phyloP scores from a whole-genome alignment of 139 green algal genomes.

The Closterium sp. region DNA sequence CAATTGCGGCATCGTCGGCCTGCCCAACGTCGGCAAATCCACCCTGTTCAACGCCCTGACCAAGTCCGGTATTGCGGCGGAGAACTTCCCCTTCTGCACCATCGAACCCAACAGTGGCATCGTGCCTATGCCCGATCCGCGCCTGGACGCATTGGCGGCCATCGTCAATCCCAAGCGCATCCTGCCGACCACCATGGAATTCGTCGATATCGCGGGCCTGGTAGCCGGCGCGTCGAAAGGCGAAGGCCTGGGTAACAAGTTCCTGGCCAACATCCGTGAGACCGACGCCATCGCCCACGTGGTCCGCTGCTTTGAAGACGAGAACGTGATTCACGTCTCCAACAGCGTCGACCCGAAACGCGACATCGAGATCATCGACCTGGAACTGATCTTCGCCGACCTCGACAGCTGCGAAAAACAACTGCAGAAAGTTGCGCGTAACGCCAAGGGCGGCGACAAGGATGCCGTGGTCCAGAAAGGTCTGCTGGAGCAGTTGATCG shows the following conservation, averaged over 20 bases:
- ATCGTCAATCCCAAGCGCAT: slow-evolving; percentile 69
- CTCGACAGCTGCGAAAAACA: too few relatives aligned
- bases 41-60: slow-evolving; percentile 96
- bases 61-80: slow-evolving; percentile 78
- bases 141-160: slow-evolving; percentile 59
- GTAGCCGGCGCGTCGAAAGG: slow-evolving; percentile 59
- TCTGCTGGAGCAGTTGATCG: too few relatives aligned
- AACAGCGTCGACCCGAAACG: slow-evolving; percentile 66
- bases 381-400: slow-evolving; percentile 92
- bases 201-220: slow-evolving; percentile 95
- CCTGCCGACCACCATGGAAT: slow-evolving; percentile 87
- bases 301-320: slow-evolving; percentile 94
- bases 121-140: slow-evolving; percentile 66
- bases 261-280: slow-evolving; percentile 94
- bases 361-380: slow-evolving; percentile 80
- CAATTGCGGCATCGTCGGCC: slow-evolving; percentile 89
- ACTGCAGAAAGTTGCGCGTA: neutral
- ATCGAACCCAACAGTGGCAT: slow-evolving; percentile 87
- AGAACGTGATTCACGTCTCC: slow-evolving; percentile 89
- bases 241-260: slow-evolving; percentile 94
- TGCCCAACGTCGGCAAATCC: slow-evolving; percentile 92
- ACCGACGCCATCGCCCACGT: slow-evolving; percentile 92
- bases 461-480: too few relatives aligned
- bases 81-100: slow-evolving; percentile 98
- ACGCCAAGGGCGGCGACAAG: too few relatives aligned